phyloP scores from a whole-genome alignment of 768 basidiomycete genomes.

The Lactarius deliciosus region DNA sequence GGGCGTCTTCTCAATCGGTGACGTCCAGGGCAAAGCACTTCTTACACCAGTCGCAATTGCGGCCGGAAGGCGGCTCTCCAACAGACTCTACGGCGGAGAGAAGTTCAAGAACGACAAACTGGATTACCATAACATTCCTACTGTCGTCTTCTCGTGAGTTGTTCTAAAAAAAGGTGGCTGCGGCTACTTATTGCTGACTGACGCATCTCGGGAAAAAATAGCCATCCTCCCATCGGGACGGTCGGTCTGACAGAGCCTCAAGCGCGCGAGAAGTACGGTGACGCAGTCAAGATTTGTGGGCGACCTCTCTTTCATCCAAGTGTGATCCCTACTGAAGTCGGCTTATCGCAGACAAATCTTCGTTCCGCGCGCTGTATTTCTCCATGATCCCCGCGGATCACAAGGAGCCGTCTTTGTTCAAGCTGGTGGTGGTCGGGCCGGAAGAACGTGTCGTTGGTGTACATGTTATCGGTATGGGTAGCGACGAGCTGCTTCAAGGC shows the following conservation, averaged over 20 bases:
- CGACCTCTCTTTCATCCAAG: slow-evolving; percentile 29
- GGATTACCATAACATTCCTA: slow-evolving; percentile 85
- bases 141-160: slow-evolving; percentile 94
- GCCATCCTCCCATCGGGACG: slow-evolving; percentile 93
- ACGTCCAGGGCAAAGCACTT: slow-evolving; percentile 88
- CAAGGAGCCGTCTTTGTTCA: slow-evolving; percentile 95
- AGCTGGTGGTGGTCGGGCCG: slow-evolving; percentile 80
- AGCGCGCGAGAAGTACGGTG: slow-evolving; percentile 85
- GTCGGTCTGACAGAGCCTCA: slow-evolving; percentile 94
- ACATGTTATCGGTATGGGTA: slow-evolving; percentile 88
- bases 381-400: slow-evolving; percentile 86
- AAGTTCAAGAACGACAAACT: slow-evolving; percentile 88
- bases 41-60: slow-evolving; percentile 98
- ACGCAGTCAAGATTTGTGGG: slow-evolving; percentile 88
- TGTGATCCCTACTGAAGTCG: slow-evolving; percentile 10
- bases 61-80: slow-evolving; percentile 84
- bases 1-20: slow-evolving; percentile 81
- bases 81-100: slow-evolving; percentile 85
- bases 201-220: slow-evolving; percentile 35
- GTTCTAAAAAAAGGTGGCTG: neutral
- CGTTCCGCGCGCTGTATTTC: slow-evolving; percentile 86
- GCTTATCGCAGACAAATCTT: slow-evolving; percentile 60
- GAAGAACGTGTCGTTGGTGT: slow-evolving; percentile 97
- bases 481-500: slow-evolving; percentile 94
- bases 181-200: slow-evolving; percentile 12